Evolutionary conservation across 2,329 filamentous ascomycete species (phyloP).

Genomic region (Colletotrichum siamense): DNA sequence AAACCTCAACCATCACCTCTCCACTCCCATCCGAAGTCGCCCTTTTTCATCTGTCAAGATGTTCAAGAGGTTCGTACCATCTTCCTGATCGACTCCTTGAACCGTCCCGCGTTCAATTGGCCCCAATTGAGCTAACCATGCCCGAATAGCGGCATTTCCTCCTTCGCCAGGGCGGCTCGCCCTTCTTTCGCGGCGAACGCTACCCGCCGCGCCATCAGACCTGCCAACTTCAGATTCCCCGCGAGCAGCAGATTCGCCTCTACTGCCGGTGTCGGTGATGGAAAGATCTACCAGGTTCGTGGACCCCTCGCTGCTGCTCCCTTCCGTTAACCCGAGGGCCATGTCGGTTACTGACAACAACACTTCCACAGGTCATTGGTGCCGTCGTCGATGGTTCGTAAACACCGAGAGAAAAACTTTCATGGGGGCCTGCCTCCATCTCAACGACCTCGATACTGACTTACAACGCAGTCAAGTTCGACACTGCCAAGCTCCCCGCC

Average conservation of each 20-base stretch:
- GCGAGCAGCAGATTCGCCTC: slow-evolving; percentile 64
- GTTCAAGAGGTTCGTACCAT: slow-evolving; percentile 77
- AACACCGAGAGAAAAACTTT: slow-evolving; percentile 19
- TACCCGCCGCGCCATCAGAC: slow-evolving; percentile 62
- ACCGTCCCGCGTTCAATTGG: slow-evolving; percentile 48
- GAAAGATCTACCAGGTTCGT: slow-evolving; percentile 73
- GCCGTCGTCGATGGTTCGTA: slow-evolving; percentile 96
- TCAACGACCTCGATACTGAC: slow-evolving; percentile 8
- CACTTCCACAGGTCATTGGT: slow-evolving; percentile 88
- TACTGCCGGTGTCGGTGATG: slow-evolving; percentile 62
- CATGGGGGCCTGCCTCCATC: background rate
- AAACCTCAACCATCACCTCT: slow-evolving; percentile 57
- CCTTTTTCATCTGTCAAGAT: slow-evolving; percentile 77
- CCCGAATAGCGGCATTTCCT: slow-evolving; percentile 67
- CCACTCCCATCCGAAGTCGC: slow-evolving; percentile 65
- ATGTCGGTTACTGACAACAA: slow-evolving; percentile 48
- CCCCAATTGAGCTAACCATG: slow-evolving; percentile 54
- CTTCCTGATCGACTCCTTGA: slow-evolving; percentile 32
- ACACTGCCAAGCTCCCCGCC: slow-evolving; percentile 87
- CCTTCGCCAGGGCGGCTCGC: slow-evolving; percentile 67
- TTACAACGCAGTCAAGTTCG: slow-evolving; percentile 83
- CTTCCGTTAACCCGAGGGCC: slow-evolving; percentile 2
- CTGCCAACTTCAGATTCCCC: slow-evolving; percentile 60
- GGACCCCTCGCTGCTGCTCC: slow-evolving; percentile 2
- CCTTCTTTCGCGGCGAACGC: slow-evolving; percentile 64